Conservation (phyloP, 805 yeast genomes). For the Candida michaelii region DNA sequence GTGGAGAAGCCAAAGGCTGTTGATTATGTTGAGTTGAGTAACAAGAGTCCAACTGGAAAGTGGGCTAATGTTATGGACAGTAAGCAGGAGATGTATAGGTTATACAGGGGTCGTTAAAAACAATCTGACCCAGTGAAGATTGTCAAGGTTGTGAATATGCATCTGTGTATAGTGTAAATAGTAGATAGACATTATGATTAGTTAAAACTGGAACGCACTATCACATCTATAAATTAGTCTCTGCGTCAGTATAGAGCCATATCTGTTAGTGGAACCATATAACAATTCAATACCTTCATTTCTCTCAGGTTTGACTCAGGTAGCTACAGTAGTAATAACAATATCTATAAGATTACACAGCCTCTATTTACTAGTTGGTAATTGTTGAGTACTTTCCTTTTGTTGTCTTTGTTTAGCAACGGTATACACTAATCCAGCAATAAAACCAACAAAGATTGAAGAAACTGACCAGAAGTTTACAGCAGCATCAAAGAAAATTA, state of each 20-base stretch:
- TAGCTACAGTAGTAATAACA: too few relatives aligned
- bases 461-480: constrained; percentile 88
- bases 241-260: too few relatives aligned
- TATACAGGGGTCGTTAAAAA: constrained; percentile 39
- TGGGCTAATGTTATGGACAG: constrained; percentile 55
- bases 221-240: constrained; percentile 3
- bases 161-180: background rate
- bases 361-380: constrained; percentile 25
- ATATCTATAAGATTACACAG: background rate
- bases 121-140: too few relatives aligned
- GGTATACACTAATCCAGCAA: constrained; percentile 94
- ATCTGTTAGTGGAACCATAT: too few relatives aligned
- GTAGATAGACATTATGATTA: too few relatives aligned
- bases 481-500: constrained; percentile 92
- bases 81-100: constrained; percentile 50
- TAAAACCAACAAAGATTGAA: constrained; percentile 90
- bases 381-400: constrained; percentile 38
- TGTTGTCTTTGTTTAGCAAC: constrained; percentile 91
- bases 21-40: constrained; percentile 55
- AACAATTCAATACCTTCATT: too few relatives aligned
- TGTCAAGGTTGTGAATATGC: too few relatives aligned
- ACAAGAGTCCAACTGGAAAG: constrained; percentile 63
- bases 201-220: too few relatives aligned
- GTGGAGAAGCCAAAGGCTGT: constrained; percentile 45
- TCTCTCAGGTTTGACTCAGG: too few relatives aligned